Base-by-base conservation (phyloP, 2,329 filamentous ascomycete species). In the Talaromyces sp. region DNA sequence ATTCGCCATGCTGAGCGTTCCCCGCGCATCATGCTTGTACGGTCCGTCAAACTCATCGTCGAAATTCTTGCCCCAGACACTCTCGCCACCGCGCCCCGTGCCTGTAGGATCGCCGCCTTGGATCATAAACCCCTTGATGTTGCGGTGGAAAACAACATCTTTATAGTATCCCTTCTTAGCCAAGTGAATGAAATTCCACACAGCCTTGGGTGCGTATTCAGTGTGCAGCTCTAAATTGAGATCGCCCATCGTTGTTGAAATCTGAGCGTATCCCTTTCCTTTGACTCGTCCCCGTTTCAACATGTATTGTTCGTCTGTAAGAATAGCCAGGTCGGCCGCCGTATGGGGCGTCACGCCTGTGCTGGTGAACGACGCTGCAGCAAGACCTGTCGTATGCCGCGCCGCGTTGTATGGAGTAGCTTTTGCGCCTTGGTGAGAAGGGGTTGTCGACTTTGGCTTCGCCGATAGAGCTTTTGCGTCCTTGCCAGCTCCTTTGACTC, bases 281-380 rank as follows among this genome's bases (percentile, higher is more conserved):
- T 96, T 96, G 63, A 99, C 87, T 47, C 92, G 87, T 69, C 89
- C 90, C 7, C 93, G 92, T 74, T 91, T 92, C 59, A 99, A 84
- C 90, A 99, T 96, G 77, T 93, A 99, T 72, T 98, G 93, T 77
- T 99, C 95, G 65, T 97, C 92, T 0, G 89, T 91, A 54, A 99
- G 83, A 54, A 96, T 80, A 4, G 95, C 93, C 59, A 93, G 85
- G 70, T 96, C 92, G 67, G 86, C 89, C 60, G 90, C 93, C 0
- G 95, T 99, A 72, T 96, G 90, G 0, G 93, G 93, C 0, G 93
- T 97, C 57, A 99, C 78, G 5, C 95, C 93, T 0, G 95, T 99
- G 68, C 91, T 96, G 8, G 95, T 99, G 75, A 98, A 96, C 64
- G 92, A 96, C 8, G 93, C 93, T 1, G 95, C 95, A 3, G 95